phyloP scores from a whole-genome alignment of 768 basidiomycete genomes.

The Leucocoprinus sp. region DNA sequence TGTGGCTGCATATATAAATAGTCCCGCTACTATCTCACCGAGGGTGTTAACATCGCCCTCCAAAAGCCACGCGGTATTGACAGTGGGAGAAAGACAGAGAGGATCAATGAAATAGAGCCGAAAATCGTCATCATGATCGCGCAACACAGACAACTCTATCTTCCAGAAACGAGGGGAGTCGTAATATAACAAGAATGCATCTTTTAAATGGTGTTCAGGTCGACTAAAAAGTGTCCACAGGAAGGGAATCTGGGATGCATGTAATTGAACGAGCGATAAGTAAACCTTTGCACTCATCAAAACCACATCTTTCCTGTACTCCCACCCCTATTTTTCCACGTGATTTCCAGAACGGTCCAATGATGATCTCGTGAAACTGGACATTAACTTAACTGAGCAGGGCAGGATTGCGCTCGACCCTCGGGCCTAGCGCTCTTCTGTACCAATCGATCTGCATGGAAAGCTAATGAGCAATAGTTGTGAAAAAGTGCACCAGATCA shows the following conservation, averaged over 20 bases:
- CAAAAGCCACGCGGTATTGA: slow-evolving; percentile 5
- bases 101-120: neutral
- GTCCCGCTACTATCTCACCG: slow-evolving; percentile 1
- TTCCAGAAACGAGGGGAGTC: neutral
- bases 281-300: too few relatives aligned
- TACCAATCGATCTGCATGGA: too few relatives aligned
- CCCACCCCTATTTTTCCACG: too few relatives aligned
- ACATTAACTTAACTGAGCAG: too few relatives aligned
- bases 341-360: too few relatives aligned
- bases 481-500: too few relatives aligned
- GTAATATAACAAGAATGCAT: neutral
- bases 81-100: neutral
- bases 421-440: too few relatives aligned
- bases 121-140: slow-evolving; percentile 7
- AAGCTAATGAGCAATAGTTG: too few relatives aligned
- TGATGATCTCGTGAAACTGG: too few relatives aligned
- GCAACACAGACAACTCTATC: slow-evolving; percentile 2
- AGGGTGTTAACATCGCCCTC: slow-evolving; percentile 4
- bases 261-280: too few relatives aligned
- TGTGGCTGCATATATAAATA: slow-evolving; percentile 7
- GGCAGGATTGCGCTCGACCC: too few relatives aligned
- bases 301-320: too few relatives aligned
- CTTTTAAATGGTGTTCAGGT: slow-evolving; percentile 6
- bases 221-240: slow-evolving; percentile 10
- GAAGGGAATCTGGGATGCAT: neutral